Base-by-base conservation (phyloP, 352 stramenopile genomes). In the Globisporangium heterothallicum region DNA sequence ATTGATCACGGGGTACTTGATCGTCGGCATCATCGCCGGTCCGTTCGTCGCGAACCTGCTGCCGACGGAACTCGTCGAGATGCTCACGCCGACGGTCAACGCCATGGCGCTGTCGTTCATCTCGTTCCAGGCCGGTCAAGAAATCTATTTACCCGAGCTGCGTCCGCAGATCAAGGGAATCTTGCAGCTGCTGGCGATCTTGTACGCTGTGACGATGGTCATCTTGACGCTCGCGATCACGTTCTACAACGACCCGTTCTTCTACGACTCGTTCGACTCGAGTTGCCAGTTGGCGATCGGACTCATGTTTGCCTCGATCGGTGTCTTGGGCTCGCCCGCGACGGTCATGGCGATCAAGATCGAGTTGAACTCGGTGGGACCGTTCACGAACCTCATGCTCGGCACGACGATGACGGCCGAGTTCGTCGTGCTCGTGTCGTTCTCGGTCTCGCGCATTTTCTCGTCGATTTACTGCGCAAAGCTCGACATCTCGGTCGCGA, bases 301-400 rank as follows among this genome's bases (percentile, higher is more conserved):
- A 2, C 74, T 86, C 62, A 78, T 88, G 69, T 88, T 88, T 29
- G 78, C 62, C 41, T 88, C 78, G 49, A 88, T 86, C 48, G 81
- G 72, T 3, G 78, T 88, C 29, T 59, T 86, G 7, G 73, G 66
- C 2, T 88, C 78, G 12, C 78, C 78, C 0, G 68, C 74, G 6
- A 88, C 78, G 10, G 73, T 85, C 38, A 86, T 88, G 75, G 78
- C 76, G 16, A 85, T 88, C 61, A 85, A 88, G 62, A 88, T 85
- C 45, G 76, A 88, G 49, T 66, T 86, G 48, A 84, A 88, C 42
- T 84, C 74, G 25, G 78, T 84, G 40, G 78, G 78, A 2, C 73
- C 73, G 5, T 88, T 88, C 54, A 88, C 78, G 5, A 86, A 81
- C 56, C 63, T 88, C 43, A 86, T 86, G 78, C 63, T 88, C 12